Percentiles rank a stretch among this genome's conserved stretches.
These are phyloP conservation scores for Jatropha curcas DNA, from an alignment of 345 rosid species.

Conservation along the genomic window DNA sequence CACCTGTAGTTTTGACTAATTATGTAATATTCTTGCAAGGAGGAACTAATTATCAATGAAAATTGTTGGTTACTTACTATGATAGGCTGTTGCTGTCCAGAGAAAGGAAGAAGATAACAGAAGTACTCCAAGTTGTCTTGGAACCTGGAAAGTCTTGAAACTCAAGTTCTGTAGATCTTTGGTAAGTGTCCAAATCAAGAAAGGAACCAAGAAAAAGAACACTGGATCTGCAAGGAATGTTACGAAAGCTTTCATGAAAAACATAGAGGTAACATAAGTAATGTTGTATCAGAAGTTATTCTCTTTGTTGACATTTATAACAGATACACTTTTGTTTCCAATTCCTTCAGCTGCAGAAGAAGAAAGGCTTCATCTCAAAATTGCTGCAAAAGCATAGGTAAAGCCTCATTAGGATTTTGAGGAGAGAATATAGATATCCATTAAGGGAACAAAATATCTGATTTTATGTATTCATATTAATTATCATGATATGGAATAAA, in stretches of 20 bases:
- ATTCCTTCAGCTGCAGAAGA: constrained; percentile 37
- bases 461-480: background rate
- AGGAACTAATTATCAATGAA: background rate
- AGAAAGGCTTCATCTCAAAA: constrained; percentile 28
- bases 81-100: constrained; percentile 25
- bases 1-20: too few relatives aligned
- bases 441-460: background rate
- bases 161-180: constrained; percentile 36
- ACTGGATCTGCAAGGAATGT: constrained; percentile 22
- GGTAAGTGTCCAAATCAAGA: constrained; percentile 23
- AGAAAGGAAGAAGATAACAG: constrained; percentile 16
- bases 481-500: background rate
- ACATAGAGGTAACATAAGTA: constrained; percentile 31
- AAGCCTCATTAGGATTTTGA: constrained; percentile 6
- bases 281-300: background rate
- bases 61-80: constrained; percentile 1
- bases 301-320: background rate
- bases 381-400: constrained; percentile 27
- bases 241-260: constrained; percentile 30
- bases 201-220: constrained; percentile 27
- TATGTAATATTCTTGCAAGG: background rate
- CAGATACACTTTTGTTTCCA: constrained; percentile 1
- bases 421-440: background rate
- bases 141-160: constrained; percentile 30
- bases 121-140: constrained; percentile 34